Base-by-base conservation (phyloP, 2,329 filamentous ascomycete genomes). In the Ceratocystis ficicola region DNA sequence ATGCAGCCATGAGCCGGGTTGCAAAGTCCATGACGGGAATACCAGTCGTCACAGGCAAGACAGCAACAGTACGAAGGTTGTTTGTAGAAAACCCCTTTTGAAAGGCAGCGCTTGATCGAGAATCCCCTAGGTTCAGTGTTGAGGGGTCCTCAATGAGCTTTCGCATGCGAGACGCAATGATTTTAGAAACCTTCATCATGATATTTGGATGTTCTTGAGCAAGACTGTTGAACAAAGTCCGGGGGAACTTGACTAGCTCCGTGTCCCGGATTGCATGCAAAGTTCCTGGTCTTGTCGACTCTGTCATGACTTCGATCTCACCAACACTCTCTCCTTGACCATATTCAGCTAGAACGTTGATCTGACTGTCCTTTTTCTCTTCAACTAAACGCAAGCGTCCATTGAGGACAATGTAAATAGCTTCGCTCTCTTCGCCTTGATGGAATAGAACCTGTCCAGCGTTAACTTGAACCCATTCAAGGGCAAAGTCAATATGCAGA, bases 151-250 rank as follows among this genome's bases (percentile, higher is more conserved):
- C 90, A 22, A 97, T 84, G 48, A 96, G 77, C 52, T 89, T 84
- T 68, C 93, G 83, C 94, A 99, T 97, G 2, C 94, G 86, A 44
- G 92, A 91, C 0, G 94, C 94, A 71, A 99, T 96, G 70, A 99
- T 94, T 75, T 97, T 99, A 1, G 94, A 97, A 32, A 99, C 95
- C 75, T 97, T 96, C 74, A 99, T 97, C 0, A 94, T 97, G 72
- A 99, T 99, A 55, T 91, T 95, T 4, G 94, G 94, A 72, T 99
- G 94, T 72, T 99, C 94, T 73, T 96, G 88, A 0, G 94, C 94
- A 64, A 99, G 83, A 72, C 94, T 99, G 78, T 99, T 99, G 80
- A 99, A 99, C 0, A 99, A 78, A 0, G 90, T 96, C 67, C 93
- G 89, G 0, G 94, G 94, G 68, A 99, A 96, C 71, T 96, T 97